Base-by-base conservation (phyloP, 2,329 filamentous ascomycete genomes). In the Exophiala aquamarina region DNA sequence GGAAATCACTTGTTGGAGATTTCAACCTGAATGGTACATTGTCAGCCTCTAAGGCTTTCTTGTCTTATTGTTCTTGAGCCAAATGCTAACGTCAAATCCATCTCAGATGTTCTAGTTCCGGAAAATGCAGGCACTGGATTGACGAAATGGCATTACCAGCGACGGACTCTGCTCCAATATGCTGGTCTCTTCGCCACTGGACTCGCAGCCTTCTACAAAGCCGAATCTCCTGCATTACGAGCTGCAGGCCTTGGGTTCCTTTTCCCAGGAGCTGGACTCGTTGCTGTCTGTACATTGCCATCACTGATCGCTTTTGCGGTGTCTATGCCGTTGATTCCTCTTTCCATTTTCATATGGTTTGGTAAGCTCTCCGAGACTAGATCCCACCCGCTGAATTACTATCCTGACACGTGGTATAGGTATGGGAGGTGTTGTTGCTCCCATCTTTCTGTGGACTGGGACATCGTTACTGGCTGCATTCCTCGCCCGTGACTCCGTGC, bases 281-380 rank as follows among this genome's bases (percentile, higher is more conserved):
- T 52, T 7, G 52, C 48, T 13, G 52, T 52, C 23, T 42, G 41
- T 8, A 55, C 49, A 3, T 26, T 51, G 3, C 52, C 49, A 10
- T 48, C 52, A 18, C 26, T 52, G 13, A 18, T 46, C 2, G 26
- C 39, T 4, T 52, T 55, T 4, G 19, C 47, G 7, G 19, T 55
- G 15, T 45, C 52, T 10, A 38, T 21, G n/a, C 48, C 45, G 11
- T 19, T 55, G 32, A 45, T 55, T 29, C 52, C 52, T 3, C 19
- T 55, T 18, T 38, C 43, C 6, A 41, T 55, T 33, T 55, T 55
- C 31, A 45, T 42, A 3, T 55, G 52, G 52, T 55, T 55, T 29
- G 52, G 48, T 26, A 26, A 26, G 23, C 6, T 11, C n/a, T n/a
- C n/a, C n/a, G n/a, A n/a, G n/a, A n/a, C n/a, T n/a, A n/a, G n/a